Percentiles rank a stretch among this genome's conserved stretches.
Evolutionary conservation across 306 rosid species (phyloP).

Genomic region (Comarum palustre): DNA sequence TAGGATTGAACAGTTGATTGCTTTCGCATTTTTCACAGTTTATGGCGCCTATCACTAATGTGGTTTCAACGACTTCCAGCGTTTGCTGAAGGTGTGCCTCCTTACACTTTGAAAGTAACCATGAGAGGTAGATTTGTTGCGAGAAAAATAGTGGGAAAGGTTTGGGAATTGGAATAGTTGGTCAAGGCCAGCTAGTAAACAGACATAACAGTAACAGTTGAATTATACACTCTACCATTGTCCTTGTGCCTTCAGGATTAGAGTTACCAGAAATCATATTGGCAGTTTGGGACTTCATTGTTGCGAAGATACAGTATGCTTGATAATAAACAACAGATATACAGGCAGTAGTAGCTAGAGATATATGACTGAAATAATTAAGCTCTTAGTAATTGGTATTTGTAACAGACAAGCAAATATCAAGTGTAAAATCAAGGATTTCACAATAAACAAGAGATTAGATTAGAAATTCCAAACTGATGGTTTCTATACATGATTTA

Average conservation of each 20-base stretch:
- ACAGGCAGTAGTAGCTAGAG: background rate
- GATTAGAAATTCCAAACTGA: background rate
- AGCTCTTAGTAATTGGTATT: background rate
- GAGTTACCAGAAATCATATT: background rate
- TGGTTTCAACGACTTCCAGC: background rate
- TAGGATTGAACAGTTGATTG: background rate
- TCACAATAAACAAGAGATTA: background rate
- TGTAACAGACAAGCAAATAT: too few species aligned
- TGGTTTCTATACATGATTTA: conserved; percentile 18
- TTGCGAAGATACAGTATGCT: background rate
- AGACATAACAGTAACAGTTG: background rate
- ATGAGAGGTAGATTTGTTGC: too few species aligned
- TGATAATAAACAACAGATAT: background rate
- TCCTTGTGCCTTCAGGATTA: background rate
- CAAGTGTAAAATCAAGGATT: background rate
- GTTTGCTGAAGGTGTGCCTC: background rate
- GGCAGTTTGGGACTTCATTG: background rate
- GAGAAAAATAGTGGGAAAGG: background rate
- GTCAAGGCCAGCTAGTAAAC: too few species aligned
- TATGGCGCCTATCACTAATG: background rate
- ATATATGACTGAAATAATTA: background rate
- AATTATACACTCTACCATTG: background rate
- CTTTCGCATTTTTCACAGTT: background rate
- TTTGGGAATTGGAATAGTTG: background rate
- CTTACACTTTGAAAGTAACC: too few species aligned